These are phyloP conservation scores for Fusarium pseudoanthophilum DNA, from an alignment of 2,329 filamentous ascomycete species.

Conservation along the genomic window DNA sequence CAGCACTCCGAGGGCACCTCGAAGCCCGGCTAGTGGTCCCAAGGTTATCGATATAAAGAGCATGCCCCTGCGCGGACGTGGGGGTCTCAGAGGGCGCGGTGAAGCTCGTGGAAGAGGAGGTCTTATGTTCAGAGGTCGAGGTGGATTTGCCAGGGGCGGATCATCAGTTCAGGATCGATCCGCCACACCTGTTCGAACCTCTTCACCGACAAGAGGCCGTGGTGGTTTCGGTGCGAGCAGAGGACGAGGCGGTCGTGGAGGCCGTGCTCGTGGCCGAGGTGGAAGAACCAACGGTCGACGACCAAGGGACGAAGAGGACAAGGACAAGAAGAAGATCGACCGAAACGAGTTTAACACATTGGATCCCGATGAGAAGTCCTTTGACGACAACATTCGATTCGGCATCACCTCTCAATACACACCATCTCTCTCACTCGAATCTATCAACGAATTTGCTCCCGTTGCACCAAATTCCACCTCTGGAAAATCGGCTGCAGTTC, in stretches of 20 bases:
- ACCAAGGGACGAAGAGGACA: conserved; percentile 41
- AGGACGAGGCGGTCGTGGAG: conserved; percentile 35
- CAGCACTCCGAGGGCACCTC: conserved; percentile 36
- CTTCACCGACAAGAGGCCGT: conserved; percentile 27
- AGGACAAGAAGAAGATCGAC: conserved; percentile 41
- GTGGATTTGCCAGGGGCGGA: conserved; percentile 29
- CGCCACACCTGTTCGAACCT: conserved; percentile 12
- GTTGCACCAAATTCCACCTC: conserved; percentile 42
- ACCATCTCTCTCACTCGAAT: conserved; percentile 50
- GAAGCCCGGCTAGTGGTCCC: conserved; percentile 35
- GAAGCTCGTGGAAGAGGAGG: conserved; percentile 27
- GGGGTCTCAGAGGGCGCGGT: conserved; percentile 43
- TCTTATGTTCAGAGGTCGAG: conserved; percentile 16
- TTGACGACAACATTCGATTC: conserved; percentile 51
- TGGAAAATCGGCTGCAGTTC: conserved; percentile 48
- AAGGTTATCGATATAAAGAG: conserved; percentile 55
- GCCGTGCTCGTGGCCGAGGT: conserved; percentile 32
- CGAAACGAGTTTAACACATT: conserved; percentile 43
- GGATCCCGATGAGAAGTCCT: conserved; percentile 50
- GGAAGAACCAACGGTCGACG: conserved; percentile 25
- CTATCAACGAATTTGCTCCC: conserved; percentile 48
- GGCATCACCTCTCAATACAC: conserved; percentile 47
- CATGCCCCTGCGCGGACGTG: conserved; percentile 44
- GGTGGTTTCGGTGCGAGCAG: conserved; percentile 24
- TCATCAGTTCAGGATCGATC: conserved; percentile 23